Base-by-base conservation (phyloP, 495 filamentous ascomycete species). In the Extremus antarcticus region DNA sequence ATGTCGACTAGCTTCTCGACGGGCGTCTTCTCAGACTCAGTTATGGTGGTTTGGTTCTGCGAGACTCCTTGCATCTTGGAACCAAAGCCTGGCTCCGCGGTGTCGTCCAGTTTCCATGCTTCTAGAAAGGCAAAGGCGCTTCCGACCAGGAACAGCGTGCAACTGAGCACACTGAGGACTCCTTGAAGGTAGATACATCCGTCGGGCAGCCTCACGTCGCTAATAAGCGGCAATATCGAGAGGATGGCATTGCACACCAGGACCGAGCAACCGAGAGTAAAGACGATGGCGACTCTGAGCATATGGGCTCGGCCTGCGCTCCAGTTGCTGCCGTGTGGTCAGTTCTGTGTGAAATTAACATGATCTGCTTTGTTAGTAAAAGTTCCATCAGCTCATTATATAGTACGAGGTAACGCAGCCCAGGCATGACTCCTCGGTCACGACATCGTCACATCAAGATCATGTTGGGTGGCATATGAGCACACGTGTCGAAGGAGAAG, bases 81-180 rank as follows among this genome's bases (percentile, higher is more conserved):
- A 35, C 7, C 29, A 35, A 35, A 35, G 29, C 29, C 29, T 13
- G 29, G 29, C 13, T 35, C 29, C 29, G 4, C 13, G 29, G 7
- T 13, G 13, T 35, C 7, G 13, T 82, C 76, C 19, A 86, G 43
- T 0, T 82, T 82, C 83, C 81, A 86, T 19, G 82, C 82, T 60
- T 88, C 83, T 0, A 83, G 64, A 57, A 86, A 70, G 17, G 85
- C 64, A 29, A 87, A 59, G 0, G 85, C 64, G 53, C 76, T 79
- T 0, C 82, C 83, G 17, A 84, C 22, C 41, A 54, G 24, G 51
- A 54, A 54, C 17, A 54, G 51, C 9, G 39, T 35, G 21, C 23
- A 20, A 16, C 51, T 45, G 11, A 29, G n/a, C 16, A 54, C 16
- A 24, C 19, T 54, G 39, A 54, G 39, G 20, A 29, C 19, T 25